Conservation (phyloP, 495 filamentous ascomycete species). For the Hyaloscypha finlandica region DNA sequence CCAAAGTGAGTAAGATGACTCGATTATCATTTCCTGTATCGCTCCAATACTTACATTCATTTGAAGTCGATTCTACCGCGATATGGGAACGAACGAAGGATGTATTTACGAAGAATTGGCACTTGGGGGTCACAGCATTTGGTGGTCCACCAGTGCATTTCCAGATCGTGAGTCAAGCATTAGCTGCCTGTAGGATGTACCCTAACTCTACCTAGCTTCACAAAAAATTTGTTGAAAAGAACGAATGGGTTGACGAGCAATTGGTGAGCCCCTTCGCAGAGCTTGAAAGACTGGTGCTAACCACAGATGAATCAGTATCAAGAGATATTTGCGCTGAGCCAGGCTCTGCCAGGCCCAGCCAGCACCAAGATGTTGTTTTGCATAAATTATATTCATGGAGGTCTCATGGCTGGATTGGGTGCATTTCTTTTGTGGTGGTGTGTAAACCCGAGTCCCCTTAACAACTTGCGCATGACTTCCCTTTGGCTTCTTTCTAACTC, state of each 20-base stretch:
- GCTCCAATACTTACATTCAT: neutral
- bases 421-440: conserved; percentile 73
- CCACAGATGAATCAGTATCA: conserved; percentile 56
- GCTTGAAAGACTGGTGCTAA: neutral
- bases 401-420: conserved; percentile 61
- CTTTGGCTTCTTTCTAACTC: neutral
- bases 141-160: conserved; percentile 74
- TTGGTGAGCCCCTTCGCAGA: conserved; percentile 6
- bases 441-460: conserved; percentile 4
- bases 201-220: conserved; percentile 45
- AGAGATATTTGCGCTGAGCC: conserved; percentile 80
- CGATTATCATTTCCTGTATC: neutral
- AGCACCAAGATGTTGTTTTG: conserved; percentile 82
- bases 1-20: neutral
- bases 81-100: conserved; percentile 6
- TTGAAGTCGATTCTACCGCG: neutral
- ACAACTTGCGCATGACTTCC: neutral
- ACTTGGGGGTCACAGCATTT: conserved; percentile 70
- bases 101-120: conserved; percentile 44
- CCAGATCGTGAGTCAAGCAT: conserved; percentile 47
- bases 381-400: conserved; percentile 68
- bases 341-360: conserved; percentile 74
- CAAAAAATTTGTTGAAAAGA: conserved; percentile 63
- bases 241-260: conserved; percentile 76
- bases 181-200: neutral